Evolutionary conservation across 2,329 filamentous ascomycete species (phyloP), one percentile per base, ranked within the genome.

Genomic region (Ophiostoma montium): DNA sequence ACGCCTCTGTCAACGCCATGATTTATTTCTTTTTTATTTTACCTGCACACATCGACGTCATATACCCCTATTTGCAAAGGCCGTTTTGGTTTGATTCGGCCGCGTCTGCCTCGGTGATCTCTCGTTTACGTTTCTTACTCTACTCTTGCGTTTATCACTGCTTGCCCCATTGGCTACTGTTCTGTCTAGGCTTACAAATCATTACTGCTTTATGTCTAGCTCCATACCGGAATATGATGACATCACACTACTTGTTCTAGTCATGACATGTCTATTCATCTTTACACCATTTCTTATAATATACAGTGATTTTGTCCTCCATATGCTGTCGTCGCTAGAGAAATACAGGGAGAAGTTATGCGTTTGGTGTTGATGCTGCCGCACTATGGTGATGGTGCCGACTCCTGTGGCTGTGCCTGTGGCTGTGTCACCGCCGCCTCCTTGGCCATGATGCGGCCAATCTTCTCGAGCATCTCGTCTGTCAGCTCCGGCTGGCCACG

Each of bases 391-490:
- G 46, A 27, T 27, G 41, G 16, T 16, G 38, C 23, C 7, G 18
- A 30, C n/a, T n/a, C n/a, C n/a, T n/a, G n/a, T n/a, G n/a, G n/a
- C n/a, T n/a, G n/a, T n/a, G n/a, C n/a, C n/a, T n/a, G n/a, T n/a
- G n/a, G n/a, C n/a, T n/a, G 47, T 11, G 35, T 43, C 33, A 53
- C 30, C 15, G 38, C 42, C 16, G 21, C 10, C 35, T 16, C 31
- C 44, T 46, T n/a, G 60, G 72, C 74, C 64, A 82, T 80, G 56
- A 80, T 63, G 63, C 75, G 66, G 55, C 78, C 78, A 58, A 82
- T 74, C 67, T 71, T 76, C 61, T 73, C 72, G 60, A 82, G 63
- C 72, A 81, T 78, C 57, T 74, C 71, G 41, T 72, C 63, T 19
- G 73, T 68, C 50, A 82, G 68, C 58, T 70, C 67, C 11, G 75